Evolutionary conservation across 371 early-diverging fungal species (phyloP).

Genomic region (Fennellomyces sp.): DNA sequence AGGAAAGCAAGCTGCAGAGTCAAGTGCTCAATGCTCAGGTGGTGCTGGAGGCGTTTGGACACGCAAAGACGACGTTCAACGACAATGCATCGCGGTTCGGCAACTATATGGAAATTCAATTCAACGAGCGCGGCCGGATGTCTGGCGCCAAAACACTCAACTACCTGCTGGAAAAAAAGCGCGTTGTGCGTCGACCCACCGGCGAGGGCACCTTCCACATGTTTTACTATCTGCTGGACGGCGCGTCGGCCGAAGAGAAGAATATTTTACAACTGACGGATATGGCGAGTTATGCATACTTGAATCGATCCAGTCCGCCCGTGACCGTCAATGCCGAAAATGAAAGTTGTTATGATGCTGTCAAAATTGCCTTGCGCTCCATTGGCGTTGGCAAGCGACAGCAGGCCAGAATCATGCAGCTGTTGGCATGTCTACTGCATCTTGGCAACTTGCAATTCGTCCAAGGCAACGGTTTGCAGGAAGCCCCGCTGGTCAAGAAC

Average conservation of each 20-base stretch:
- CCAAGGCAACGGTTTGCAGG: slow-evolving; percentile 53
- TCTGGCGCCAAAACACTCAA: slow-evolving; percentile 89
- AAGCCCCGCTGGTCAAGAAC: slow-evolving; percentile 76
- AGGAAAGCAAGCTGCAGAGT: slow-evolving; percentile 79
- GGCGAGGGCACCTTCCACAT: slow-evolving; percentile 92
- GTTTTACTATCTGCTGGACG: slow-evolving; percentile 83
- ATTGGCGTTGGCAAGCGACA: slow-evolving; percentile 79
- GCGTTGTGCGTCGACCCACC: slow-evolving; percentile 57
- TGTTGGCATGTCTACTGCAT: slow-evolving; percentile 84
- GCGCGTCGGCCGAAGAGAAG: slow-evolving; percentile 42
- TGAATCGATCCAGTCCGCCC: slow-evolving; percentile 4
- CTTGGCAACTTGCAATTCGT: slow-evolving; percentile 85
- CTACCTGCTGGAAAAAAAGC: slow-evolving; percentile 89
- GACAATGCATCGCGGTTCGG: slow-evolving; percentile 91
- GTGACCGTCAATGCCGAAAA: slow-evolving; percentile 38
- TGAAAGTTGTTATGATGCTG: slow-evolving; percentile 58
- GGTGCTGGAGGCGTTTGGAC: slow-evolving; percentile 90
- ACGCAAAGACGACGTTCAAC: slow-evolving; percentile 76
- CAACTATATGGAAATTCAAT: slow-evolving; percentile 90
- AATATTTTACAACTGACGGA: slow-evolving; percentile 34
- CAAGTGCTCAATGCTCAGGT: slow-evolving; percentile 73
- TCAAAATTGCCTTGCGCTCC: slow-evolving; percentile 74
- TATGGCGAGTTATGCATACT: slow-evolving; percentile 24
- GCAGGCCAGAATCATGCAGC: slow-evolving; percentile 82
- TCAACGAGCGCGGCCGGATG: slow-evolving; percentile 86